Percentiles rank a stretch among this genome's conserved stretches.
phyloP scores from a whole-genome alignment of 352 stramenopile genomes.

The Poterioochromonas sp. region DNA sequence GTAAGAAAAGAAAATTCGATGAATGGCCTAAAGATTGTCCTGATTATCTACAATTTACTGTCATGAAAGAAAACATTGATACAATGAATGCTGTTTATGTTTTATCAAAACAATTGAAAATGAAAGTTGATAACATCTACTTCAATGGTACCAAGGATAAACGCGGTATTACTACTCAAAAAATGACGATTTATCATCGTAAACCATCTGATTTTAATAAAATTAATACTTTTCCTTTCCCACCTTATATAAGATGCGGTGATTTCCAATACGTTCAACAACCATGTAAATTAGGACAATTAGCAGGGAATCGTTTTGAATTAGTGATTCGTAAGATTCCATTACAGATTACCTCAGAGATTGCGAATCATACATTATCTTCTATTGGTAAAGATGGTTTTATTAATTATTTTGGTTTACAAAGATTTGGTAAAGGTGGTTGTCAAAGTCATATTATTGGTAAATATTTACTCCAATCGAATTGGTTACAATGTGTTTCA shows the following conservation, averaged over 20 bases:
- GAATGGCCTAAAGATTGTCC: neutral
- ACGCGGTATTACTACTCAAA: slow-evolving; percentile 18
- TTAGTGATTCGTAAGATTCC: neutral
- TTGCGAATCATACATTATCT: neutral
- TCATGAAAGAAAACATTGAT: slow-evolving; percentile 28
- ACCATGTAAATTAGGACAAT: neutral
- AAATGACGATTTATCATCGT: neutral
- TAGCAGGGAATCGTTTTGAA: slow-evolving; percentile 8
- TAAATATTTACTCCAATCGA: neutral
- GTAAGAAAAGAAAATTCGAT: neutral
- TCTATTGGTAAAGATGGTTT: neutral
- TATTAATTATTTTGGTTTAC: slow-evolving; percentile 34
- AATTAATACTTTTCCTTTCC: neutral
- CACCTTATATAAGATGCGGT: neutral
- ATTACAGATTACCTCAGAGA: neutral
- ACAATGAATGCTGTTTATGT: slow-evolving; percentile 16
- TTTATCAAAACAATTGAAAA: neutral
- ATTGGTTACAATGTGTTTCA: neutral
- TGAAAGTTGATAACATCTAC: neutral
- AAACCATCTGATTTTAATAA: neutral
- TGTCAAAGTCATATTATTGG: neutral
- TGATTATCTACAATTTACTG: slow-evolving; percentile 22
- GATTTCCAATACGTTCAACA: slow-evolving; percentile 10
- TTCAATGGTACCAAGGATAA: slow-evolving; percentile 31
- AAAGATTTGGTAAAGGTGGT: slow-evolving; percentile 24